Conservation (phyloP, 331 rosid species). For the Spiraea crenata region DNA sequence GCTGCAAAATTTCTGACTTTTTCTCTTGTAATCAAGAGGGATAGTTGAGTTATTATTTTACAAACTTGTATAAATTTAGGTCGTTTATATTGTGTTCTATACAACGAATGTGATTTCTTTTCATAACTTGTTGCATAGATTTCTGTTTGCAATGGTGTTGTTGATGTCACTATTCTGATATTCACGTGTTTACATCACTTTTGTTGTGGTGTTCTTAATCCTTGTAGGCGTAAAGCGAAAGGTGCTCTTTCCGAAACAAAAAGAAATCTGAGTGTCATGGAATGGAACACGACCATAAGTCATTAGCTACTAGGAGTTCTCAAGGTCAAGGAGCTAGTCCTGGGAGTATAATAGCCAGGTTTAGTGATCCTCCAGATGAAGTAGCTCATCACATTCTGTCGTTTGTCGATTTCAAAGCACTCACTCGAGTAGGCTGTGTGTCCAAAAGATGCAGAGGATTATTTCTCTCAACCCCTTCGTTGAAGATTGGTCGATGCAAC, state of each 20-base stretch:
- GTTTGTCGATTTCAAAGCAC: background rate
- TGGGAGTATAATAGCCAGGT: background rate
- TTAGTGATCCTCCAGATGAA: background rate
- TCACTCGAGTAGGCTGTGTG: background rate
- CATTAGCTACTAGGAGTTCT: background rate
- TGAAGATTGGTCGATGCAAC: background rate
- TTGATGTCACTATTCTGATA: background rate
- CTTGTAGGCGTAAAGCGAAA: background rate
- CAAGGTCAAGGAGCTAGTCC: background rate
- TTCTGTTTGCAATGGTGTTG: background rate
- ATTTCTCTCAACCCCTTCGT: background rate
- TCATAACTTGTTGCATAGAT: background rate
- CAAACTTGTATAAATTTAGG: too few species aligned
- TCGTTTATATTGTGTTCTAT: too few species aligned
- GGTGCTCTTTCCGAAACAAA: background rate
- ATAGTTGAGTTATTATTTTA: too few species aligned
- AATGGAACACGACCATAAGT: background rate
- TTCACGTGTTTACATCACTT: background rate
- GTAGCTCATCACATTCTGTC: conserved; percentile 11
- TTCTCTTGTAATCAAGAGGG: background rate
- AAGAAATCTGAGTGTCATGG: background rate
- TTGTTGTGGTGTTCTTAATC: background rate
- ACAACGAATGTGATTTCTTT: background rate
- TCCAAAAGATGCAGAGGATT: conserved; percentile 3
- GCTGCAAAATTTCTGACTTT: background rate